Base-by-base conservation (phyloP, 805 yeast genomes). In the Saccharomyces paradoxus region DNA sequence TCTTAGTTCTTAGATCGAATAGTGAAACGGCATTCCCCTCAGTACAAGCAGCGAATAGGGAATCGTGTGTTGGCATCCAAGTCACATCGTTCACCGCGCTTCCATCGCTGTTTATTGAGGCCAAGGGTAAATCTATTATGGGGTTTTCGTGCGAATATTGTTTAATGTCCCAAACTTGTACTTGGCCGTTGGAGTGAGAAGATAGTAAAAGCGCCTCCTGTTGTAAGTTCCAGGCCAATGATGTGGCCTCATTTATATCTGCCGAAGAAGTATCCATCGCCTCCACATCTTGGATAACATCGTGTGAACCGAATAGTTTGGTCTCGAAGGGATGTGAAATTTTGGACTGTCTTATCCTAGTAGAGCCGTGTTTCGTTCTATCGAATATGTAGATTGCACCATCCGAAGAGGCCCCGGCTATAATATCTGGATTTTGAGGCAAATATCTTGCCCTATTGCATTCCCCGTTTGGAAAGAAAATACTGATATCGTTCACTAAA, bases 381-480 rank as follows among this genome's bases (percentile, higher is more conserved):
- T 91, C 96, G 68, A 84, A 88, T 3, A 91, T 71, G 51, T 77
- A 81, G 12, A 85, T 74, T 13, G 78, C 73, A 1, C 97, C 97
- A 31, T 72, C 67, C 46, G 85, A 81, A 47, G 87, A 81, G 9
- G 83, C 81, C 21, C 89, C 79, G 1, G 91, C 89, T 4, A 91
- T 76, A 4, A 91, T 64, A 63, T 90, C 94, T 1, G 94, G 94
- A 63, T 91, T 91, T 60, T 86, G 92, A 0, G 96, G 96, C 83
- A 87, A 81, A 62, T 80, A 81, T 41, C 85, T 75, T 0, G 87
- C 83, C 57, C 81, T 79, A 65, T 89, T 88, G 54, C 90, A 84
- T 1, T 88, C 90, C 1, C 72, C 67, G 60, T 83, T 56, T 12
- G 74, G 73, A 47, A 67, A 69, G 26, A 53, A 55, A n/a, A 70